Evolutionary conservation across 805 yeast species (phyloP).

Genomic region (Zygosaccharomyces bisporus): DNA sequence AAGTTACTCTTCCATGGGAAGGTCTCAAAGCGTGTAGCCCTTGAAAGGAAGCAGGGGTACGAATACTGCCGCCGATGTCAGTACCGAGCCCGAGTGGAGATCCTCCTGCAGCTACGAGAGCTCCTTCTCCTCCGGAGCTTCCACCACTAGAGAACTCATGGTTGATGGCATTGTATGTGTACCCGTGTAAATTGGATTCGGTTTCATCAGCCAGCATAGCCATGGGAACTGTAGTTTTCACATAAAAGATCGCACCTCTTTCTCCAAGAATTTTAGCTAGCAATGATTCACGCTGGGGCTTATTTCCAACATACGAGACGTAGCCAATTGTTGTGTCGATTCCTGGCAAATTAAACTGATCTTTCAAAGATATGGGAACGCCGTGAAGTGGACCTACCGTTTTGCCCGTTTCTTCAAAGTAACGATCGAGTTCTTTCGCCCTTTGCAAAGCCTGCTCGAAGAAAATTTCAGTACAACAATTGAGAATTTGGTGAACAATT

Average conservation of each 20-base stretch:
- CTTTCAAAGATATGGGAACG: constrained; percentile 59
- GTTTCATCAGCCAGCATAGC: constrained; percentile 60
- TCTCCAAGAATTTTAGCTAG: constrained; percentile 21
- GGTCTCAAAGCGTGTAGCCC: constrained; percentile 38
- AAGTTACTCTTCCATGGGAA: constrained; percentile 25
- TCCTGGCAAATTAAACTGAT: constrained; percentile 27
- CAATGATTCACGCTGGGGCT: constrained; percentile 22
- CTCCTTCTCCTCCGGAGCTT: constrained; percentile 63
- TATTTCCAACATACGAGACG: constrained; percentile 15
- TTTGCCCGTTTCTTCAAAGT: constrained; percentile 41
- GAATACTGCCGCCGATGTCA: constrained; percentile 61
- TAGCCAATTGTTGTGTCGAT: constrained; percentile 27
- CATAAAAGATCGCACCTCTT: constrained; percentile 54
- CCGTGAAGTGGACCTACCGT: constrained; percentile 62
- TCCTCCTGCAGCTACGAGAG: constrained; percentile 48
- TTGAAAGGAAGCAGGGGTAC: constrained; percentile 56
- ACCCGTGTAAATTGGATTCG: constrained; percentile 50
- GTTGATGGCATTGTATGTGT: constrained; percentile 50
- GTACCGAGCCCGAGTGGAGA: constrained; percentile 59
- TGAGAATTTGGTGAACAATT: constrained; percentile 49
- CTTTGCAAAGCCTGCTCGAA: constrained; percentile 52
- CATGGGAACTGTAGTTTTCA: constrained; percentile 59
- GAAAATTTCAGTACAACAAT: constrained; percentile 37
- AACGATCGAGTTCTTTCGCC: constrained; percentile 50
- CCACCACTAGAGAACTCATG: constrained; percentile 54